Base-by-base conservation (phyloP, 768 basidiomycete species). In the Leccinellum luteum region DNA sequence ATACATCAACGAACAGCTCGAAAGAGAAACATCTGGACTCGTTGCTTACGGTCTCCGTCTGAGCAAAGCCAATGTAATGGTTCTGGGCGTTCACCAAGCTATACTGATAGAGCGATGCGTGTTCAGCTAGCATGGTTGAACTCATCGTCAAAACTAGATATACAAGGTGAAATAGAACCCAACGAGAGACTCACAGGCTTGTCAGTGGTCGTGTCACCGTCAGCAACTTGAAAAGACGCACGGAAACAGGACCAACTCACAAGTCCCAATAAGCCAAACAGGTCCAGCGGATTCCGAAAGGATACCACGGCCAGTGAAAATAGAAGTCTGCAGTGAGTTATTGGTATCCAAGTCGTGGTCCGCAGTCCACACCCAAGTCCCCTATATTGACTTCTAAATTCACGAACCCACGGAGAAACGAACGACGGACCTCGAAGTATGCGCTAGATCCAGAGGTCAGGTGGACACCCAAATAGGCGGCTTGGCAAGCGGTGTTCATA, bases 301-400 rank as follows among this genome's bases (percentile, higher is more conserved):
- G 28, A 92, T 81, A 6, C 90, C 90, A 23, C 90, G 81, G 0
- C 87, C 90, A 32, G 79, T 80, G 57, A 73, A 92, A n/a, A 88
- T 60, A 1, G 81, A 78, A 43, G 84, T 70, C 59, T 84, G 12
- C n/a, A 75, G 74, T 30, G 76, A 66, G 10, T 73, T 71, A 8
- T 41, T 83, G 25, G 87, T 73, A 58, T 89, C 85, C 6, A 67
- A 5, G 35, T 67, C 66, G 62, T 93, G 90, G 63, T 93, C 91
- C 14, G 90, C 88, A 9, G 82, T 73, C 90, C 90, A 92, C 4
- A 89, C 80, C 90, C 89, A 92, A 15, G 84, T 80, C 4, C 85
- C 87, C 85, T 87, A 54, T 41, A 41, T 48, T 13, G 19, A 23
- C 48, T 23, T 28, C 19, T 57, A 19, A 56, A 17, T 57, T 6